Conservation (phyloP, 75 land plant species). For the Ceratopteris richardii region DNA sequence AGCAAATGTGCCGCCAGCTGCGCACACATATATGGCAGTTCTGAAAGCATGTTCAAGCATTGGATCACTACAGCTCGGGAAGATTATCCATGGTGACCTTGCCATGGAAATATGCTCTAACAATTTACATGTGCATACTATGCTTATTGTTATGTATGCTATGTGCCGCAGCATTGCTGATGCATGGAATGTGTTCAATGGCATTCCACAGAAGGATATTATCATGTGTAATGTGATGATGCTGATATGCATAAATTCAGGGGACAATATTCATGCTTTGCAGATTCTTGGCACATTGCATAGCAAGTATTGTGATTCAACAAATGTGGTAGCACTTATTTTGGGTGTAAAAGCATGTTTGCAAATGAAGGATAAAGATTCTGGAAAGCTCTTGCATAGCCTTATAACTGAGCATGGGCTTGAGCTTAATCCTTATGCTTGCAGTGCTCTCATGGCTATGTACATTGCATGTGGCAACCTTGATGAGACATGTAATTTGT, state of each 20-base stretch:
- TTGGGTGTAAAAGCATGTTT: constrained; percentile 1
- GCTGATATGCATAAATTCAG: background rate
- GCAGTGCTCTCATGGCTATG: constrained; percentile 48
- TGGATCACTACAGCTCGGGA: background rate
- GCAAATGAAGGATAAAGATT: background rate
- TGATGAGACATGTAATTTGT: constrained; percentile 21
- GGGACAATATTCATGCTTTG: background rate
- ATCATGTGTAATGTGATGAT: background rate
- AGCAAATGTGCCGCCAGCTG: background rate
- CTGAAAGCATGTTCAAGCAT: constrained; percentile 3
- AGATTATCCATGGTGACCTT: background rate
- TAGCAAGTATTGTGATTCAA: background rate
- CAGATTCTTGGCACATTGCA: background rate
- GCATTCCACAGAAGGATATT: background rate
- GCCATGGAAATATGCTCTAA: background rate
- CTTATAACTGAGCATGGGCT: constrained; percentile 13
- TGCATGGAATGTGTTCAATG: constrained; percentile 3
- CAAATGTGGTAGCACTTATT: background rate
- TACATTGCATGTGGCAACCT: constrained; percentile 55
- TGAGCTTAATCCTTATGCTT: constrained; percentile 35
- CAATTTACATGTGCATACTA: background rate
- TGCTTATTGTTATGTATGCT: constrained; percentile 2
- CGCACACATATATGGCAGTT: background rate
- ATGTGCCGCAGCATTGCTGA: background rate
- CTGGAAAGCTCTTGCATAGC: background rate